Conservation (phyloP, 2,329 filamentous ascomycete genomes). For the Parastagonospora nodorum region DNA sequence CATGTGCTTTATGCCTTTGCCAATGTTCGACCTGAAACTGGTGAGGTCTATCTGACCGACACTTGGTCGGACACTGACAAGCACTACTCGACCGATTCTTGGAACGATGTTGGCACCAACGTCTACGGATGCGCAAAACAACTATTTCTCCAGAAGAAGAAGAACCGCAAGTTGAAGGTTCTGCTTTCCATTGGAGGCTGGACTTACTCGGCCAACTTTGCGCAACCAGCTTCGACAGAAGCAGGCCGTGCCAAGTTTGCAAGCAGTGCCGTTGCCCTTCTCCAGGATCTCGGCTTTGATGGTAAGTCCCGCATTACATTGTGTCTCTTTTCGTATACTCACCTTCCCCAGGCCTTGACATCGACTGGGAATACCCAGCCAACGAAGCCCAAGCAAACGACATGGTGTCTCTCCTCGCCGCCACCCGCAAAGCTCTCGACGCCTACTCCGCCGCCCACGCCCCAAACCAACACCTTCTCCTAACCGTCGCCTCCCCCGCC, state of each 20-base stretch:
- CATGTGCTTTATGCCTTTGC: conserved; percentile 48
- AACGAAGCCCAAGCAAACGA: conserved; percentile 39
- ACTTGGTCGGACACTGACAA: conserved; percentile 46
- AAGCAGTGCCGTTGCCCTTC: conserved; percentile 37
- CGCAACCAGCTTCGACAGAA: conserved; percentile 36
- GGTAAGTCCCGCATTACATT: conserved; percentile 15
- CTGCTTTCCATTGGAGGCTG: conserved; percentile 47
- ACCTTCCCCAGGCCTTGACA: conserved; percentile 32
- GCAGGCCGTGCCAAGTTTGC: conserved; percentile 40
- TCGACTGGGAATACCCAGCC: conserved; percentile 46
- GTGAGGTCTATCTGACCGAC: conserved; percentile 46
- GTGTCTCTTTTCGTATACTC: not conserved
- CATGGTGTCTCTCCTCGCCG: conserved; percentile 39
- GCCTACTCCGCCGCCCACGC: conserved; percentile 48
- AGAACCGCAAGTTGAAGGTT: conserved; percentile 44
- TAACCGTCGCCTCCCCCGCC: conserved; percentile 54
- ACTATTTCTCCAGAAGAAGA: conserved; percentile 43
- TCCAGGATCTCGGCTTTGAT: conserved; percentile 44
- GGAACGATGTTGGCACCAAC: conserved; percentile 47
- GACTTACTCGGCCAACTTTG: conserved; percentile 47
- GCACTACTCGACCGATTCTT: conserved; percentile 45
- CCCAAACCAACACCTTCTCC: conserved; percentile 49
- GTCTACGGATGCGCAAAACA: conserved; percentile 47
- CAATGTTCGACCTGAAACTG: conserved; percentile 43
- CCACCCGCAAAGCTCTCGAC: conserved; percentile 44